Base-by-base conservation (phyloP, 208 protist species). In the Crithidia expoeki region DNA sequence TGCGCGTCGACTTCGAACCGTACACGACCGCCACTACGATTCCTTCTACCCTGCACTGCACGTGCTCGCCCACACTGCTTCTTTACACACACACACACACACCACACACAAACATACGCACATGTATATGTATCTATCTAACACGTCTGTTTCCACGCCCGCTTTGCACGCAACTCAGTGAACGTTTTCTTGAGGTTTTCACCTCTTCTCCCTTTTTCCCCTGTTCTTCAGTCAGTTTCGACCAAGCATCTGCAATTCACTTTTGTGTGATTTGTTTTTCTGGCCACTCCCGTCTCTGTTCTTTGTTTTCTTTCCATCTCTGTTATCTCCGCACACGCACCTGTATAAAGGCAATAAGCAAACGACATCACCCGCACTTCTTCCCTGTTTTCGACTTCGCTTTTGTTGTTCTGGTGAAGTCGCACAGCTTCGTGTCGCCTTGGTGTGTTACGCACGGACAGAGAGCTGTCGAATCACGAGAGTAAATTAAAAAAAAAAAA, bases 181-280 rank as follows among this genome's bases (percentile, higher is more conserved):
- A 47, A 25, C 32, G 4, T n/a, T 62, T 56, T 12, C 14, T 51
- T 47, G 71, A 82, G 71, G 70, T 82, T 77, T 74, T 78, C 63
- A 82, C 76, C 71, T 78, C 76, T 64, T 66, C 34, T 47, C 68
- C 59, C 58, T 68, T 40, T 52, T 51, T 52, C 21, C 27, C 19
- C 38, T 49, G 7, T 11, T n/a, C 4, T 33, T 52, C 14, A 42
- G 49, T 33, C 36, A 40, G 36, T 40, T 40, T 40, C 12, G 36
- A 12, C 12, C 36, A 14, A n/a, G n/a, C n/a, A n/a, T n/a, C n/a
- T n/a, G n/a, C n/a, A n/a, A n/a, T n/a, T n/a, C n/a, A n/a, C n/a
- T n/a, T n/a, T n/a, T n/a, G n/a, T n/a, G n/a, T n/a, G 38, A 7
- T 14, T 14, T 44, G 38, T 44, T 44, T 14, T 44, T 14, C 38